These are phyloP conservation scores for Calcarisporium arbuscula DNA, from an alignment of 2,329 filamentous ascomycete species.

Conservation along the genomic window DNA sequence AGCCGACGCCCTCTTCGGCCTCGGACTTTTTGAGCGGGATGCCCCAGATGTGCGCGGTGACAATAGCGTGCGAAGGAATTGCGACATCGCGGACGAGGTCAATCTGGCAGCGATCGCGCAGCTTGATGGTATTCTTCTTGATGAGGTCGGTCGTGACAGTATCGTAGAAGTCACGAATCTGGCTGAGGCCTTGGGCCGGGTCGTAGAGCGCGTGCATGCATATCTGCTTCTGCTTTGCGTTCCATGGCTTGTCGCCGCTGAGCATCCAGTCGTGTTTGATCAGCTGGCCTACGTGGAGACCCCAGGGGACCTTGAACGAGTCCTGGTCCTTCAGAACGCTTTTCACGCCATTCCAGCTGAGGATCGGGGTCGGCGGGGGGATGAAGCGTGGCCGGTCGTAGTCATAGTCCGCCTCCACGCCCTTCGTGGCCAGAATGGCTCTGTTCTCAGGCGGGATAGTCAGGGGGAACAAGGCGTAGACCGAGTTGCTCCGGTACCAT, in stretches of 20 bases:
- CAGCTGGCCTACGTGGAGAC: constrained; percentile 15
- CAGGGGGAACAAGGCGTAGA: constrained; percentile 22
- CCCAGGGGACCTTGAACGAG: constrained; percentile 24
- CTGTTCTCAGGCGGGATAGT: constrained; percentile 14
- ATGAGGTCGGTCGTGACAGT: constrained; percentile 19
- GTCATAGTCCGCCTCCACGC: constrained; percentile 13
- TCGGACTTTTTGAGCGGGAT: constrained; percentile 33
- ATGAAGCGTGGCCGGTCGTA: constrained; percentile 16
- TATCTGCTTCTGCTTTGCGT: constrained; percentile 11
- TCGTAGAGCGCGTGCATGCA: constrained; percentile 12
- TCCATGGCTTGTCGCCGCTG: constrained; percentile 10
- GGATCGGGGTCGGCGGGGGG: constrained; percentile 12
- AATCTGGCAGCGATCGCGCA: constrained; percentile 24
- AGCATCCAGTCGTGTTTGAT: constrained; percentile 18
- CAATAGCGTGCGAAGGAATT: constrained; percentile 46
- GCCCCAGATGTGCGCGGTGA: constrained; percentile 44
- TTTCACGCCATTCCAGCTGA: constrained; percentile 16
- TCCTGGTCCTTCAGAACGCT: constrained; percentile 18
- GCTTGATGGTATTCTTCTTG: constrained; percentile 18
- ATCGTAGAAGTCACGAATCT: constrained; percentile 17
- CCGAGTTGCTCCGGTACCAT: constrained; percentile 11
- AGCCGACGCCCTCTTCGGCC: constrained; percentile 24
- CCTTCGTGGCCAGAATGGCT: constrained; percentile 13
- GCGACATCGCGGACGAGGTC: constrained; percentile 28
- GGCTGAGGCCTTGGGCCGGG: constrained; percentile 10